A percentile compares a stretch with the other conserved stretches of the same genome.
Conservation (phyloP, 1,284 basidiomycete species). For the Thelephora terrestris region DNA sequence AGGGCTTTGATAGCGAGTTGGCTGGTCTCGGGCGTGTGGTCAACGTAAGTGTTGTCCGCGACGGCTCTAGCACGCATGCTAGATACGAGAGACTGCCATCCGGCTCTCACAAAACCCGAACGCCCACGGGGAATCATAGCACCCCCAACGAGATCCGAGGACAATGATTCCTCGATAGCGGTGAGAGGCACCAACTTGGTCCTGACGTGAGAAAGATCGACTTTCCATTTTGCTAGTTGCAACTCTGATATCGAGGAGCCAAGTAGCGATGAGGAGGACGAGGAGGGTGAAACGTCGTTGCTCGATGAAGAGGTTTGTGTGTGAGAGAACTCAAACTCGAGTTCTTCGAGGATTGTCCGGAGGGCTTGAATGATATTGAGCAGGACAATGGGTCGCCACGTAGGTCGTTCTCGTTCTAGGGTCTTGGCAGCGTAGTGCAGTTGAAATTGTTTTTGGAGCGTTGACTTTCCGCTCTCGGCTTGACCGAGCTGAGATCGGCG, state of each 20-base stretch:
- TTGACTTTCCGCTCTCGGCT: conserved; percentile 73
- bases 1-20: conserved; percentile 49
- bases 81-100: conserved; percentile 55
- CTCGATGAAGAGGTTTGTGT: conserved; percentile 14
- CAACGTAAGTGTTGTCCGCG: conserved; percentile 22
- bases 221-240: conserved; percentile 19
- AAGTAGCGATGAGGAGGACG: conserved; percentile 6
- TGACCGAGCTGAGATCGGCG: conserved; percentile 40
- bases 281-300: conserved; percentile 10
- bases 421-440: conserved; percentile 62
- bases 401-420: conserved; percentile 58
- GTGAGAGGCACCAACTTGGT: conserved; percentile 51
- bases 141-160: conserved; percentile 56
- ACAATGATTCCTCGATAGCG: conserved; percentile 55
- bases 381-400: conserved; percentile 71
- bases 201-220: conserved; percentile 43
- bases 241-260: neutral
- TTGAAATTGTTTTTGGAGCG: conserved; percentile 73
- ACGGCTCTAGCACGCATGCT: conserved; percentile 29
- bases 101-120: conserved; percentile 51
- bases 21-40: conserved; percentile 27
- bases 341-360: conserved; percentile 62
- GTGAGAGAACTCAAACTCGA: conserved; percentile 42
- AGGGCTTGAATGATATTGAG: conserved; percentile 74
- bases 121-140: conserved; percentile 47